Evolutionary conservation across 1,284 basidiomycete species (phyloP).

Genomic region (Ustilago esculenta): DNA sequence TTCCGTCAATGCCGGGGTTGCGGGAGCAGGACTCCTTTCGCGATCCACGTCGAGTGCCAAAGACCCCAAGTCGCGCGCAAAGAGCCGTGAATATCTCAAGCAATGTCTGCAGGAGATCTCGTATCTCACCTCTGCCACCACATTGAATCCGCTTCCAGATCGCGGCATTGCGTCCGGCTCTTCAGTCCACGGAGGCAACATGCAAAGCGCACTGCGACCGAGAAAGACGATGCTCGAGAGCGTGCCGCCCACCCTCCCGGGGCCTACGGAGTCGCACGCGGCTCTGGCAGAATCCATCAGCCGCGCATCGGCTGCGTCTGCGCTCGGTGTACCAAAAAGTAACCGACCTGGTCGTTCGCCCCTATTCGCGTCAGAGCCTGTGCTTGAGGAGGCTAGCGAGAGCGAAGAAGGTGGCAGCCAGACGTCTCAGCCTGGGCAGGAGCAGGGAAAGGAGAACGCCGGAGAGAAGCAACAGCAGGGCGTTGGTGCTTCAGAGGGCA

Average conservation of each 20-base stretch:
- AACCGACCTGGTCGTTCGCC: slow-evolving; percentile 42
- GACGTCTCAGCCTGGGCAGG: slow-evolving; percentile 1
- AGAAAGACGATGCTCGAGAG: slow-evolving; percentile 52
- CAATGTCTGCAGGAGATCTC: slow-evolving; percentile 98
- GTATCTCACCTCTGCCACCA: slow-evolving; percentile 93
- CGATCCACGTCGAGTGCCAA: slow-evolving; percentile 70
- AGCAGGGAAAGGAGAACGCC: slow-evolving; percentile 8
- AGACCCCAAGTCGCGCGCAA: slow-evolving; percentile 91
- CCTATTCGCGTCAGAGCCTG: slow-evolving; percentile 44
- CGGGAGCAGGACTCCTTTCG: slow-evolving; percentile 28
- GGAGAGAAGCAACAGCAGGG: slow-evolving; percentile 5
- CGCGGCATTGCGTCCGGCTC: slow-evolving; percentile 41
- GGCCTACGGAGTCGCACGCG: slow-evolving; percentile 25
- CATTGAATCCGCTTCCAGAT: slow-evolving; percentile 84
- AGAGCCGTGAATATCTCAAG: slow-evolving; percentile 95
- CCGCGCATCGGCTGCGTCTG: slow-evolving; percentile 25
- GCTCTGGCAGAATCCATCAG: slow-evolving; percentile 32
- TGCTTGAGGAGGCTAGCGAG: slow-evolving; percentile 35
- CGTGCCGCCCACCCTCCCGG: slow-evolving; percentile 36
- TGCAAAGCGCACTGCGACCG: slow-evolving; percentile 37
- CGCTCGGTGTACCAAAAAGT: slow-evolving; percentile 27
- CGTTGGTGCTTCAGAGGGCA: background rate
- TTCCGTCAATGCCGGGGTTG: slow-evolving; percentile 21
- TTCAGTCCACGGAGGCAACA: slow-evolving; percentile 16
- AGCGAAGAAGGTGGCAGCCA: slow-evolving; percentile 7